Evolutionary conservation across 441 rosid species (phyloP), one percentile per base, ranked within the genome.

Genomic region (Erodium moschatum): DNA sequence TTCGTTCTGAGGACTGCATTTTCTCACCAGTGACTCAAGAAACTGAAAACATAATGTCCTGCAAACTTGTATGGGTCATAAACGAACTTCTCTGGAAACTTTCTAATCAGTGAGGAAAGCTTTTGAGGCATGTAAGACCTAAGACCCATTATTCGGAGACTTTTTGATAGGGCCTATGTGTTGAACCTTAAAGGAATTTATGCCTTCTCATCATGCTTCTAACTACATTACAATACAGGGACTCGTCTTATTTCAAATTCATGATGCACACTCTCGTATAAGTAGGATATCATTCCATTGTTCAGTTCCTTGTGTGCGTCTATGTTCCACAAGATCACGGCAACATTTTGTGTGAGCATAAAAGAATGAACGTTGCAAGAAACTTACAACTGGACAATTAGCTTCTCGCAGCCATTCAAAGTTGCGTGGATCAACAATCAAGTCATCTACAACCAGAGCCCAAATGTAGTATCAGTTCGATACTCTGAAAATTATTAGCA

Each of bases 361-460:
- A 9, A 38, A 38, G 44, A 38, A 58, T 1, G 10, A 58, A 2
- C 6, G 6, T 19, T 16, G 2, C 27, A 18, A 58, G 11, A 5
- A 58, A 84, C 98, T 83, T 85, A 91, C 97, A 77, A 93, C 89
- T 68, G 98, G 98, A 72, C 97, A 93, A 77, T 85, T 85, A 13
- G 95, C 87, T 76, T 93, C 97, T 77, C 98, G 87, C 84, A 93
- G 76, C 98, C 97, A 91, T 78, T 93, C 98, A 10, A 93, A 80
- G 72, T 93, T 91, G 64, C 97, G 89, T 56, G 98, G 97, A 81
- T 93, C 97, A 50, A 91, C 96, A 70, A 93, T 84, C 83, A 93
- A 80, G 83, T 93, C 97, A 84, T 89, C 96, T 90, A 79, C 72
- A 79, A 75, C 15, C 69, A 73, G 71, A 71, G 48, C 10, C 69